Base-by-base conservation (phyloP, 305 asterid genomes). In the Plantago coronopus region DNA sequence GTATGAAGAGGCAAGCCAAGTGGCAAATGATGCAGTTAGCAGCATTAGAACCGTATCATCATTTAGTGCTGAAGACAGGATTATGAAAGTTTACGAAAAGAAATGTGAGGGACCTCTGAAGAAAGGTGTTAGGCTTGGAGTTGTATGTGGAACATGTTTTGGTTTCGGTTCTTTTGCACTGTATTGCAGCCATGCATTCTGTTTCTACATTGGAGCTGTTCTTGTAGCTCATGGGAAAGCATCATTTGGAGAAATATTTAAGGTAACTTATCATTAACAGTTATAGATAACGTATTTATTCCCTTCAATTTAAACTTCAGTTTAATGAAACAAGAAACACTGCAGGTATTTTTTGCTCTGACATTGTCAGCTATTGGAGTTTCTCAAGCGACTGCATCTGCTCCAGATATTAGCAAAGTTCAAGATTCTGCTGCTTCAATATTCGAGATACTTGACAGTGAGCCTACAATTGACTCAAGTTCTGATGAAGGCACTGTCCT, bases 1-100 rank as follows among this genome's bases (percentile, higher is more conserved):
- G 95, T 90, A 90, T 43, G 95, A 90, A 71, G 96, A 85, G 80
- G 97, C 97, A 5, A 90, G 97, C 50, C 95, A 84, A 69, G 79
- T 87, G 40, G 97, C 97, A 14, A 89, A 83, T 7, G 97, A 89
- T 49, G 97, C 97, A 0, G 95, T 89, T 5, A 74, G 95, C 58
- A 72, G 95, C 65, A 85, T 89, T 38, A 81, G 97, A 73, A 87
- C 97, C 1, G 95, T 89, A 62, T 89, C 93, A 2, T 89, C 97
- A 3, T 89, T 87, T 63, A 67, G 88, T 25, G 93, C 97, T 13
- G 97, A 89, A 65, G 90, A 81, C 37, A 87, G 76, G 59, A 88
- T 87, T 62, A 81, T 87, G 76, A 75, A 68, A 57, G 76, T 73
- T 76, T 89, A 83, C 23, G 75, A 85, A 76, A 51, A 69, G 58